Base-by-base conservation (phyloP, 2,329 filamentous ascomycete genomes). In the Corniculantispora saksenae region DNA sequence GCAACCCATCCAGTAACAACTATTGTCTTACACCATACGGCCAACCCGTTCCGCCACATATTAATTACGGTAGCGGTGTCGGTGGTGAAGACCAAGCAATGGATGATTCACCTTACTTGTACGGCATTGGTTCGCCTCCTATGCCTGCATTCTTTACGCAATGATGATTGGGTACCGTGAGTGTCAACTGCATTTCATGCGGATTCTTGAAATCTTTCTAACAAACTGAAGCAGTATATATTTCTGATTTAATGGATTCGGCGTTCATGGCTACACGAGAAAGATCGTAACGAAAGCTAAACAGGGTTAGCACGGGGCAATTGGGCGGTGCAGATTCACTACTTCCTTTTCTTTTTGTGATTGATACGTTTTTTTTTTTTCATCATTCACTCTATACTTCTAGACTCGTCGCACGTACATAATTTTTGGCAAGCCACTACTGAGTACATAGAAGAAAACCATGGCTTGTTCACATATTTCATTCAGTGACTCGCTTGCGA, bases 31-130 rank as follows among this genome's bases (percentile, higher is more conserved):
- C 56, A 10, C 40, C 63, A 21, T 60, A 65, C 78, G 76, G 65
- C 65, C 68, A 19, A 65, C 68, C 67, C 69, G 21, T 70, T 15
- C 66, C 70, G 15, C 77, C 77, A 45, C 67, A 72, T 13, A 54
- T 69, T n/a, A 75, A 73, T 64, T 78, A 78, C 13, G 73, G 73
- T 45, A 76, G 73, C 60, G 76, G 70, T 55, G 73, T 70, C 29
- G 73, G 69, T 35, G 73, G 69, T 35, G 75, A 79, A 21, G 76
- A 79, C 29, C 67, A 70, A 21, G 76, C 73, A 64, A 73, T 72
- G 64, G 75, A 78, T 3, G 73, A 76, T 38, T 57, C 61, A 7
- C 64, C 67, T 9, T 76, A 74, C 35, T n/a, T 71, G 12, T 77
- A 76, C 53, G 40, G 61, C 32, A 58, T 55, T 29, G 72, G 73